These are phyloP conservation scores for Cardamine occulta DNA, from an alignment of 345 rosid genomes.

Conservation along the genomic window DNA sequence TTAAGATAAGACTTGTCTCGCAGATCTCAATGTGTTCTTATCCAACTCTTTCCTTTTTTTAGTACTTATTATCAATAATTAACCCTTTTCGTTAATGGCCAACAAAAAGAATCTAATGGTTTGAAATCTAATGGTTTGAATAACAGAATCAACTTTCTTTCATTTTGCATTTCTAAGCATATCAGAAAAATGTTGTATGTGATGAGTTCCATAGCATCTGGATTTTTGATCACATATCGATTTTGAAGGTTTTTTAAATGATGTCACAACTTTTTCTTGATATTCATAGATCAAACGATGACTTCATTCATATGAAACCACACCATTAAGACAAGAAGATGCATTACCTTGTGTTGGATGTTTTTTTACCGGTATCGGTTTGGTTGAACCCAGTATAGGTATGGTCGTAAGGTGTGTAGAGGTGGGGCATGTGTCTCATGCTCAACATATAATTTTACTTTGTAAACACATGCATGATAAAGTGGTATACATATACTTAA, in stretches of 20 bases:
- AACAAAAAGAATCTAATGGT: slow-evolving; percentile 18
- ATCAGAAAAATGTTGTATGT: not conserved
- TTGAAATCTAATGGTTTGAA: not conserved
- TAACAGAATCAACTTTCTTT: not conserved
- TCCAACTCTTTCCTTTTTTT: slow-evolving; percentile 22
- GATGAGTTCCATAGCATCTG: not conserved
- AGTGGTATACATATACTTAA: no score
- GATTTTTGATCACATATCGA: not conserved
- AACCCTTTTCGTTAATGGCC: slow-evolving; percentile 16
- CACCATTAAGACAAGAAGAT: no score
- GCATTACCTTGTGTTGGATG: no score
- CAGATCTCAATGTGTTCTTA: slow-evolving; percentile 43
- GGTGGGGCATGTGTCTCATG: no score
- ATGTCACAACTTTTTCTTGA: no score
- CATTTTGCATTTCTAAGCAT: not conserved
- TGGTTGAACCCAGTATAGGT: not conserved
- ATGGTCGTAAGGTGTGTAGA: not conserved
- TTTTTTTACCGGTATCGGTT: not conserved
- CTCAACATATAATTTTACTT: no score
- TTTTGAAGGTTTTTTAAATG: not conserved
- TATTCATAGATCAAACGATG: no score
- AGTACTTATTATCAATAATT: not conserved
- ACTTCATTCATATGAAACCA: no score
- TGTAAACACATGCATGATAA: no score
- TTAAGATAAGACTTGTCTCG: slow-evolving; percentile 50